These are phyloP conservation scores for Thermochaetoides dissita DNA, from an alignment of 2,329 filamentous ascomycete genomes.

Conservation along the genomic window DNA sequence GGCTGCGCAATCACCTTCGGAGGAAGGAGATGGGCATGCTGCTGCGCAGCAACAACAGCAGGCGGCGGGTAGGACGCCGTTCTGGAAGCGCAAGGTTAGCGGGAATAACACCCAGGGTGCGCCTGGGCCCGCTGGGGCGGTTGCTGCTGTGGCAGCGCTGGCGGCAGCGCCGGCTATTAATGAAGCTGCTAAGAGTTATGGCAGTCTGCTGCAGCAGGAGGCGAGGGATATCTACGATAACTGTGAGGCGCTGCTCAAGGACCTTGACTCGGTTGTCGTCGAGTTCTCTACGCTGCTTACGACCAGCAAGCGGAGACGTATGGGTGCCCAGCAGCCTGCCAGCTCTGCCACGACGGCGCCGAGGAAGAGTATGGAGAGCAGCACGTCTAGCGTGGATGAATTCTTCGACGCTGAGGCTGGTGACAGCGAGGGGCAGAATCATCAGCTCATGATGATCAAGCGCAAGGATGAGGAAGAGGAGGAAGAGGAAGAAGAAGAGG, in stretches of 20 bases:
- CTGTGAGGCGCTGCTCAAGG: conserved; percentile 66
- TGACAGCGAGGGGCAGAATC: conserved; percentile 40
- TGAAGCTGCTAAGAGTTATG: conserved; percentile 18
- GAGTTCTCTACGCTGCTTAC: conserved; percentile 68
- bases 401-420: conserved; percentile 85
- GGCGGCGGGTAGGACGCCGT: conserved; percentile 49
- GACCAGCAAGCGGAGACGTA: conserved; percentile 65
- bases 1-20: too few species aligned
- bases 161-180: conserved; percentile 19
- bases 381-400: conserved; percentile 55
- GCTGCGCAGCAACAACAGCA: conserved; percentile 13
- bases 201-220: conserved; percentile 20
- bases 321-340: conserved; percentile 23
- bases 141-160: conserved; percentile 29
- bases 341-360: conserved; percentile 32
- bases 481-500: conserved; percentile 42
- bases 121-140: conserved; percentile 18
- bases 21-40: conserved; percentile 38
- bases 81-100: conserved; percentile 85
- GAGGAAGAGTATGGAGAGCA: conserved; percentile 19
- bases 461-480: conserved; percentile 58
- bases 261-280: conserved; percentile 68
- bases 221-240: conserved; percentile 65
- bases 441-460: conserved; percentile 59
- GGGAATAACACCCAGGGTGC: conserved; percentile 6